These are phyloP conservation scores for Trichoderma aggressivum DNA, from an alignment of 2,329 filamentous ascomycete species.

Conservation along the genomic window DNA sequence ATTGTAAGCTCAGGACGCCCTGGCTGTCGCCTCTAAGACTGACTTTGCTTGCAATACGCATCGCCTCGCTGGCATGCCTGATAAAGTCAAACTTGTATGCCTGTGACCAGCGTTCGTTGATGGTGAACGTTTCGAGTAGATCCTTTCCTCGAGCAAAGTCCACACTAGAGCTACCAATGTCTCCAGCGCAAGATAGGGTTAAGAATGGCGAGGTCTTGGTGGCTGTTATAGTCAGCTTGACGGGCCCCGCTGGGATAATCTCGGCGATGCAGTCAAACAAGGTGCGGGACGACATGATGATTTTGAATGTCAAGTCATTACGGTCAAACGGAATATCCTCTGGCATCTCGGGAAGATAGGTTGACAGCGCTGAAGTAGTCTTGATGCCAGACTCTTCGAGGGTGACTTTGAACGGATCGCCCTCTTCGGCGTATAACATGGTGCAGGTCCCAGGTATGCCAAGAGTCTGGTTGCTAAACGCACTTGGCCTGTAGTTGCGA, in stretches of 20 bases:
- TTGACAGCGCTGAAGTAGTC: constrained; percentile 85
- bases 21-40: constrained; percentile 84
- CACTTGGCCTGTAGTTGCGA: constrained; percentile 62
- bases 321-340: constrained; percentile 88
- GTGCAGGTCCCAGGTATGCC: constrained; percentile 84
- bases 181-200: constrained; percentile 61
- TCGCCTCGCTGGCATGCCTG: constrained; percentile 83
- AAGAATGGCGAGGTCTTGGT: constrained; percentile 66
- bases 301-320: constrained; percentile 77
- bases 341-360: constrained; percentile 71
- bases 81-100: constrained; percentile 85
- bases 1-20: constrained; percentile 89
- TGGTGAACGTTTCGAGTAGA: constrained; percentile 71
- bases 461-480: constrained; percentile 78
- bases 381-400: constrained; percentile 83
- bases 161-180: constrained; percentile 61
- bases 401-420: constrained; percentile 77
- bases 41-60: constrained; percentile 88
- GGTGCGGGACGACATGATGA: constrained; percentile 82
- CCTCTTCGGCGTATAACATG: constrained; percentile 70
- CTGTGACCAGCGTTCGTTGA: constrained; percentile 59
- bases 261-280: constrained; percentile 71
- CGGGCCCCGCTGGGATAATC: constrained; percentile 66
- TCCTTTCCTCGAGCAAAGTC: constrained; percentile 63
- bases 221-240: constrained; percentile 65